Base-by-base conservation (phyloP, 352 stramenopile genomes). In the Phytophthora kernoviae region DNA sequence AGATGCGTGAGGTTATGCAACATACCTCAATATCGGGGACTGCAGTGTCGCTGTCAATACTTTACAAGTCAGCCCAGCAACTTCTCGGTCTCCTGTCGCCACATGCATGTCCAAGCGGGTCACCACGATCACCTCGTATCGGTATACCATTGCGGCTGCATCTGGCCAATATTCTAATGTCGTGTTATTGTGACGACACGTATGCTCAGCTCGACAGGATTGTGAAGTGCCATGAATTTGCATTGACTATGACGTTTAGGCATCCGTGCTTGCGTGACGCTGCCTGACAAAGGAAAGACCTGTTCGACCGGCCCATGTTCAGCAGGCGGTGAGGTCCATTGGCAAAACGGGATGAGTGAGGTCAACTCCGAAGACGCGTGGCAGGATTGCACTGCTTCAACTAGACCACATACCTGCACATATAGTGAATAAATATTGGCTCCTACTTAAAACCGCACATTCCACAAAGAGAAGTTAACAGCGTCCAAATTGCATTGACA, bases 241-340 rank as follows among this genome's bases (percentile, higher is more conserved):
- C 14, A 4, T 39, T 8, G 11, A 14, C 4, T 21, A 24, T 54
- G 46, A 52, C 33, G 33, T 40, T 12, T 18, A 14, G 24, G 15
- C 24, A 17, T 32, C 41, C 4, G 7, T 27, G 24, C 42, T 60
- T 50, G 17, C 58, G 27, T 51, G 50, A 34, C 37, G 39, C n/a
- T 58, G 63, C 58, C 59, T 10, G 52, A 62, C 45, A 62, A 45
- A 47, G 44, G 62, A 62, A 45, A 47, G 44, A 68, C 48, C 59
- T 32, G 44, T n/a, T 67, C 45, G 59, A 53, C 59, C 27, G 10
- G 52, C 26, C 39, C 52, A 54, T 57, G 59, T 45, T 44, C 43
- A 52, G 43, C 33, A 67, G 50, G 44, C 36, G 30, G 21, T 27
- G 5, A 26, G 27, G 37, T 43, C 43, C 32, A 39, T 10, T 11